These are phyloP conservation scores for Arachis hypogaea DNA, from an alignment of 306 rosid species.

Conservation along the genomic window DNA sequence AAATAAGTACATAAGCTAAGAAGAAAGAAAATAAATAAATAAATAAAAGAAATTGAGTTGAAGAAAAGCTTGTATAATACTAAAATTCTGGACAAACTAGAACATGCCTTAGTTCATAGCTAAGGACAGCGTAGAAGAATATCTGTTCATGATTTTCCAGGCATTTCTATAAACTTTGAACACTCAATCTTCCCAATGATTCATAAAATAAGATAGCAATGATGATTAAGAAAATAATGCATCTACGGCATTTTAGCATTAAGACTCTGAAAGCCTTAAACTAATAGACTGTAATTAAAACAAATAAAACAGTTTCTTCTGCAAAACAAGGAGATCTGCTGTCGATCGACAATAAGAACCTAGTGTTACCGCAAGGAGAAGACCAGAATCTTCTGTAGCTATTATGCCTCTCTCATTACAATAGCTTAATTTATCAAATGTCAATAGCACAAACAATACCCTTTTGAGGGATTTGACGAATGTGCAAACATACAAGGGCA, in stretches of 20 bases:
- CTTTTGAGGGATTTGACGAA: conserved; percentile 4
- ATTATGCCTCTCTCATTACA: conserved; percentile 9
- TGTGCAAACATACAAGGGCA: conserved; percentile 28
- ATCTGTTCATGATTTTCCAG: background rate
- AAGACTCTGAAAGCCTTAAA: conserved; percentile 16
- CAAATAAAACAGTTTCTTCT: background rate
- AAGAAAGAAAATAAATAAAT: background rate
- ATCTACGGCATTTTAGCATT: conserved; percentile 9
- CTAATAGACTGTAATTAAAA: conserved; percentile 8
- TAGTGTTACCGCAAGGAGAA: background rate
- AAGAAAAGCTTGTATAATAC: conserved; percentile 16
- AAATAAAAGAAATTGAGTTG: background rate
- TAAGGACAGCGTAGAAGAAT: conserved; percentile 1
- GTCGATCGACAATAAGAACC: conserved; percentile 19
- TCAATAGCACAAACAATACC: conserved; percentile 9
- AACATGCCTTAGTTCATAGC: conserved; percentile 3
- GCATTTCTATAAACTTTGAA: background rate
- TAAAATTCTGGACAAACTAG: conserved; percentile 3
- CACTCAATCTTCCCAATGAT: conserved; percentile 12
- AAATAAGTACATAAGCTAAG: background rate
- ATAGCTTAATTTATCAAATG: conserved; percentile 3
- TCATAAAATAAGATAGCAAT: background rate
- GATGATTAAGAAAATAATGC: conserved; percentile 23
- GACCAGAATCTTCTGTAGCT: background rate
- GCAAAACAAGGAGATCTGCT: conserved; percentile 18